Conservation (phyloP, 805 yeast genomes). For the Ogataea allantospora region DNA sequence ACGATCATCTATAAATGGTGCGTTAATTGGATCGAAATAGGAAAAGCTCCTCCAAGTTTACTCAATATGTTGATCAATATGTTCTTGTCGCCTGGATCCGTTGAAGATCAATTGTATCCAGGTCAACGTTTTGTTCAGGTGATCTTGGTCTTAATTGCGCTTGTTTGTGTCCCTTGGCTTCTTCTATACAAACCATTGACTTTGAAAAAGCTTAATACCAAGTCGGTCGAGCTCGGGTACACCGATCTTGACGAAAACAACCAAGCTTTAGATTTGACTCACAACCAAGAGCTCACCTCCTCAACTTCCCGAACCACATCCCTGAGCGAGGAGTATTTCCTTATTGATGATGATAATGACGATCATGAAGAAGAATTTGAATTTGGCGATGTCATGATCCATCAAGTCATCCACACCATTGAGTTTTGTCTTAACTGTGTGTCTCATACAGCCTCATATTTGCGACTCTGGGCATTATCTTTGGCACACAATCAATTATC, state of each 20-base stretch:
- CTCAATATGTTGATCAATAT: conserved; percentile 73
- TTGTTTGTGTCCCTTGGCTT: conserved; percentile 74
- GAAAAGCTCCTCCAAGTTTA: conserved; percentile 66
- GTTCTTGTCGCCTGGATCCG: conserved; percentile 70
- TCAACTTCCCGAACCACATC: conserved; percentile 24
- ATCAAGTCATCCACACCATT: conserved; percentile 78
- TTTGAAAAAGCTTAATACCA: conserved; percentile 43
- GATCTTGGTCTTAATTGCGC: conserved; percentile 54
- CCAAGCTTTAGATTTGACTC: conserved; percentile 26
- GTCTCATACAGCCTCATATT: conserved; percentile 75
- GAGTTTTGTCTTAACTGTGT: conserved; percentile 80
- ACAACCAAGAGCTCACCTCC: conserved; percentile 25
- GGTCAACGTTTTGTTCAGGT: conserved; percentile 66
- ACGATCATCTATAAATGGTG: conserved; percentile 73
- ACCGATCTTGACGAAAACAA: conserved; percentile 41
- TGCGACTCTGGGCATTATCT: conserved; percentile 77
- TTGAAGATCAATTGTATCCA: conserved; percentile 63
- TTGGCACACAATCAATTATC: conserved; percentile 80
- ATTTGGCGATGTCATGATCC: conserved; percentile 71
- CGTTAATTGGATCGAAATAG: conserved; percentile 64
- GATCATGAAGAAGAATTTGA: conserved; percentile 42
- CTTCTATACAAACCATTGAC: conserved; percentile 62
- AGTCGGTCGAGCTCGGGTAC: conserved; percentile 50
- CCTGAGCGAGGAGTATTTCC: conserved; percentile 29
- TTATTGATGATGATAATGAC: conserved; percentile 25